Base-by-base conservation (phyloP, 2,329 filamentous ascomycete genomes). In the Dothistroma pini region DNA sequence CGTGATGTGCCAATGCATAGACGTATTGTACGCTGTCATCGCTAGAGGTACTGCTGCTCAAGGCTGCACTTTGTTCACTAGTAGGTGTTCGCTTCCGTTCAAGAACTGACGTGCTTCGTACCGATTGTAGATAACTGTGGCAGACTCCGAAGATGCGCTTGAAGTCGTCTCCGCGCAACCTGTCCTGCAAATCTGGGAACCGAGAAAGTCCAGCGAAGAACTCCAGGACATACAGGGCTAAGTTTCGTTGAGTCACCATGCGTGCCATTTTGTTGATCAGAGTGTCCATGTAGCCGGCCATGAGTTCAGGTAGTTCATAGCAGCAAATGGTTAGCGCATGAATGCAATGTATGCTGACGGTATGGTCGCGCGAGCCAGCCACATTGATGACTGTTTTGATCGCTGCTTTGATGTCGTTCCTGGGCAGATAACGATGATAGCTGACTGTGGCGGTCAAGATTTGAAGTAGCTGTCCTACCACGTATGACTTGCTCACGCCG, bases 91-190 rank as follows among this genome's bases (percentile, higher is more conserved):
- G 62, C 35, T 66, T 68, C 11, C 67, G 62, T 44, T 70, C 66
- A 2, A 66, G 57, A 21, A 61, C 56, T 9, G 66, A 64, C 3
- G 63, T 90, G 53, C 69, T 70, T 65, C 91, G 83, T 0, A 93
- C 91, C 62, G 93, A 93, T 69, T 97, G 91, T 44, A 99, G 80
- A 73, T 97, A 97, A 56, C 92, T 87, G 74, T 96, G 92, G 71
- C 92, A 97, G 52, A 99, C 96, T 10, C 90, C 95, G 73, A 99
- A 97, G 0, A 97, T 90, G 57, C 91, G 92, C 64, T 91, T 90
- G 75, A 93, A 97, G 70, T 97, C 93, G 48, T 96, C 91, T 68
- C 96, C 89, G 56, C 90, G 60, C 21, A 68, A 56, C 32, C 63
- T 53, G 54, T 67, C 56, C 51, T 68, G 66, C 29, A 74, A 83